Base-by-base conservation (phyloP, 345 rosid genomes). In the Cochlearia excelsa region DNA sequence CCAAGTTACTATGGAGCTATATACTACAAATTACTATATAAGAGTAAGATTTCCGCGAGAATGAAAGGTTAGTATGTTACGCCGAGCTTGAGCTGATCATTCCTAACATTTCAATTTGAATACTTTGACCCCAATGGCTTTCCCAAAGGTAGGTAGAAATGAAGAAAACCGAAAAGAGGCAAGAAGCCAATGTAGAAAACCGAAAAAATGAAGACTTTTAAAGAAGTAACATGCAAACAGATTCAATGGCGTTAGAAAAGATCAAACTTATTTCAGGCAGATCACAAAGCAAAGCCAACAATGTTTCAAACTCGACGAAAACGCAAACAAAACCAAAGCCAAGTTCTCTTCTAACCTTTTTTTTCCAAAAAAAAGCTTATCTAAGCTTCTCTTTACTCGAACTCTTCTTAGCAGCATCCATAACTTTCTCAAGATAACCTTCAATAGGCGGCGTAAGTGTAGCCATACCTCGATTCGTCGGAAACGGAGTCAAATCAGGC, bases 371-470 rank as follows among this genome's bases (percentile, higher is more conserved):
- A 9, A 0, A 0, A 54, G 39, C 63, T 84, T 79, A 90, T 76
- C 97, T 85, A 56, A 84, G 70, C 78, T 87, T 90, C 68, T 83
- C 83, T 66, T 61, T 81, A 40, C 80, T 69, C 1, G 85, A 70
- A 58, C 82, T 78, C 72, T 71, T 67, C 84, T 48, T 81, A 0
- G 94, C 74, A 0, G 98, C 98, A 61, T 85, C 79, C 68, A 65
- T 85, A 26, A 91, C 65, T 81, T 77, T 82, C 70, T 91, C 88
- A 10, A 80, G 70, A 55, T 91, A 91, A 35, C 92, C 96, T 73
- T 88, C 92, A 67, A 88, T 85, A 1, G 98, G 96, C 1, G 96
- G 95, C 4, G 87, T 88, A 51, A 91, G 78, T 0, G 96, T 84
- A 3, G 95, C 87, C 91, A 74, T 76, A 39, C 82, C 84, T 51